Base-by-base conservation (phyloP, 2,329 filamentous ascomycete species). In the Ceratocystis colombiana region DNA sequence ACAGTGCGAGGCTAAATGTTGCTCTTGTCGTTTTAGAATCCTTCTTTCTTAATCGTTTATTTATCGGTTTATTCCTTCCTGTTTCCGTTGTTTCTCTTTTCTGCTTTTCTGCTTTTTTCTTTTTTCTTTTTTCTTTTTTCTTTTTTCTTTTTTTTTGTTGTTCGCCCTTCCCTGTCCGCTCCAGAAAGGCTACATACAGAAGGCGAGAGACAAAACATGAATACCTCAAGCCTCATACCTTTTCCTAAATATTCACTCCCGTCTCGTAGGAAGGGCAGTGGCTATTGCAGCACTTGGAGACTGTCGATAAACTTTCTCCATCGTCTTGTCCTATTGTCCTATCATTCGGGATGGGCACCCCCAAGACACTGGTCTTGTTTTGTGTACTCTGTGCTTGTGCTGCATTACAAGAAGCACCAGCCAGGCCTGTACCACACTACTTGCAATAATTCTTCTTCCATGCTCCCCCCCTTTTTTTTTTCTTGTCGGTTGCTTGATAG, bases 391-490 rank as follows among this genome's bases (percentile, higher is more conserved):
- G 55, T 59, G 25, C 25, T 17, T 59, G 55, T n/a, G 55, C 25
- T 59, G 55, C 17, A 8, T 8, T n/a, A 28, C 48, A 53, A 33
- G 55, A 41, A 37, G 55, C 28, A 59, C 55, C 55, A 59, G 55
- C 55, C 55, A 59, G 33, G 55, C 55, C 28, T 59, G 55, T 59
- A 59, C 55, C 17, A 59, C 55, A 59, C 15, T 25, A 53, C 48
- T 25, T 8, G 20, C 25, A 28, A 25, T 15, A 25, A 53, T 25
- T 25, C 5, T 53, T 48, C n/a, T 48, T 53, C 53, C 15, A 10
- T 57, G 25, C 28, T 17, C 28, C 28, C 28, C n/a, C 22, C 33
- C 2, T 1, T 20, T 59, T 30, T 57, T n/a, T 30, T 25, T 30
- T 5, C 22, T 22, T 22, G 22, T 4, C 37, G 37, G 37, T 15